Evolutionary conservation across 345 rosid genomes (phyloP).

Genomic region (Cardiospermum halicacabum): DNA sequence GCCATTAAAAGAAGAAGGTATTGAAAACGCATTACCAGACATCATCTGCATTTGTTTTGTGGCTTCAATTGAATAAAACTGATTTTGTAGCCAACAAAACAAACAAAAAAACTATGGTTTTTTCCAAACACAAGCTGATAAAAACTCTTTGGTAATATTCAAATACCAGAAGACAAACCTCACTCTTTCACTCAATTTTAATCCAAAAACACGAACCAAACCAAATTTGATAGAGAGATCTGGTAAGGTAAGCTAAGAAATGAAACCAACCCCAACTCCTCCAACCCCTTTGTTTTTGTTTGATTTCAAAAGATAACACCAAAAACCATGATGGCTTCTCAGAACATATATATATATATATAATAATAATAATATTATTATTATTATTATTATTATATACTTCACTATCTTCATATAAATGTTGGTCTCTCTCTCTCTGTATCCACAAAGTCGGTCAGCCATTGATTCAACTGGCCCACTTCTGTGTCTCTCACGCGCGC

Average conservation of each 20-base stretch:
- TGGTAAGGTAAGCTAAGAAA: too few species aligned
- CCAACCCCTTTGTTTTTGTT: constrained; percentile 24
- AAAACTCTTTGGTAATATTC: constrained; percentile 41
- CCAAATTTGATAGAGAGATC: constrained; percentile 14
- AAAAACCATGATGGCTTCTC: constrained; percentile 21
- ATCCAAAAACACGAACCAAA: constrained; percentile 26
- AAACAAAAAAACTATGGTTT: constrained; percentile 31
- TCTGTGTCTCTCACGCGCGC: not conserved
- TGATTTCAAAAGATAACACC: constrained; percentile 40
- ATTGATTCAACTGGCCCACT: constrained; percentile 22
- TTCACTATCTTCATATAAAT: constrained; percentile 15
- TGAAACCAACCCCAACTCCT: too few species aligned
- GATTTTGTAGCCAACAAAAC: too few species aligned
- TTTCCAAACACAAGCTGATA: constrained; percentile 53
- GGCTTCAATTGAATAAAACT: constrained; percentile 16
- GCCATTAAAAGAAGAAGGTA: constrained; percentile 46
- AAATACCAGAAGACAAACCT: constrained; percentile 25
- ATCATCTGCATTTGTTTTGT: constrained; percentile 58
- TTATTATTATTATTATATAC: too few species aligned
- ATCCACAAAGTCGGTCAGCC: constrained; percentile 29
- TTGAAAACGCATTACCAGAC: constrained; percentile 60
- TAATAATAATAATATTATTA: too few species aligned
- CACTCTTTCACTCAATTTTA: constrained; percentile 24
- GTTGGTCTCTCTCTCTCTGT: constrained; percentile 8
- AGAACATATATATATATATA: constrained; percentile 33